phyloP scores from a whole-genome alignment of 345 rosid genomes.

The Eucalyptus tenuipes region DNA sequence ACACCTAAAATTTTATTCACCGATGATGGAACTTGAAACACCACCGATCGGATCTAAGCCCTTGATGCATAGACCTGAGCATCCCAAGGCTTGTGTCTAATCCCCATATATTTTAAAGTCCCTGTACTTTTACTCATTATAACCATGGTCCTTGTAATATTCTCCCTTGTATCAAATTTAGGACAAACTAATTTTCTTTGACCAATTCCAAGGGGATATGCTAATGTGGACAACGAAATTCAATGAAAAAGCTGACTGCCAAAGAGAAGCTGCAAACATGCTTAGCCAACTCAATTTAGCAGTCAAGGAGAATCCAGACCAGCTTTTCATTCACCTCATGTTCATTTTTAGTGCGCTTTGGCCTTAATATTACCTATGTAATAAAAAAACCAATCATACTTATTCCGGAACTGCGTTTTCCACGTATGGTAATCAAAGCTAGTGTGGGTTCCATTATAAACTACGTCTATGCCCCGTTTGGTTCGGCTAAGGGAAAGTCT shows the following conservation, averaged over 20 bases:
- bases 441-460: background rate
- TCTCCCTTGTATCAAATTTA: background rate
- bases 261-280: background rate
- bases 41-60: background rate
- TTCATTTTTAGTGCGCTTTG: background rate
- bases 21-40: background rate
- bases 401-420: background rate
- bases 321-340: background rate
- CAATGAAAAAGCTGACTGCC: background rate
- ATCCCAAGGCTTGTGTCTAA: background rate
- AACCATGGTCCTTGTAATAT: background rate
- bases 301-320: background rate
- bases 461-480: background rate
- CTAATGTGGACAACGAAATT: too few species aligned
- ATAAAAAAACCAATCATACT: background rate
- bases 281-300: background rate
- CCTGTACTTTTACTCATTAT: background rate
- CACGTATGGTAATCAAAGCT: background rate
- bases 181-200: background rate
- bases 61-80: background rate
- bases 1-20: background rate
- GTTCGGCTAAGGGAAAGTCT: too few species aligned
- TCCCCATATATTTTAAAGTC: background rate
- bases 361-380: background rate
- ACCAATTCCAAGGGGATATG: background rate